phyloP scores from a whole-genome alignment of 768 basidiomycete genomes.

The Rossbeevera mucosa region DNA sequence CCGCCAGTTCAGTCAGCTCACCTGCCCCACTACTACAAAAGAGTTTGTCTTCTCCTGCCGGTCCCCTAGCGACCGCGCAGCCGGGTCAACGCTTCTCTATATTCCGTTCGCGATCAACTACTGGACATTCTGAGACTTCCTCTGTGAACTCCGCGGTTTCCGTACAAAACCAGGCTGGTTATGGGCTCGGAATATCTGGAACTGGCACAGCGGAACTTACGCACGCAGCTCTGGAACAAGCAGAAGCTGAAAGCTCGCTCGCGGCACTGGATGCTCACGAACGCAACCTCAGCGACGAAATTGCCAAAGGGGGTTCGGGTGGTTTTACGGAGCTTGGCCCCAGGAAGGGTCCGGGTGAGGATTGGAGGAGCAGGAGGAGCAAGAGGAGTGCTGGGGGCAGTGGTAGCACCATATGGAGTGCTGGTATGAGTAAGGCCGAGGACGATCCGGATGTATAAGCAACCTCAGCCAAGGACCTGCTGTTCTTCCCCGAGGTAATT shows the following conservation, averaged over 20 bases:
- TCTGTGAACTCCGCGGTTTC: slow-evolving; percentile 45
- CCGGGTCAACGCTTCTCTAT: slow-evolving; percentile 60
- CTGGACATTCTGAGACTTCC: slow-evolving; percentile 41
- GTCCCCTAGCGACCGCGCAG: slow-evolving; percentile 23
- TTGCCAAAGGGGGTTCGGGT: slow-evolving; percentile 65
- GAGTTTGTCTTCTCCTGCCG: slow-evolving; percentile 36
- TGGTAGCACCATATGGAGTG: slow-evolving; percentile 83
- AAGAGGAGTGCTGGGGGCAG: slow-evolving; percentile 55
- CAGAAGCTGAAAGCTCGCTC: slow-evolving; percentile 70
- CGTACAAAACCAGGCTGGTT: slow-evolving; percentile 31
- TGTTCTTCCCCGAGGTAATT: slow-evolving; percentile 5
- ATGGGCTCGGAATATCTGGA: slow-evolving; percentile 28
- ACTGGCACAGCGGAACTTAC: slow-evolving; percentile 47
- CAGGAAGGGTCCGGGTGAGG: slow-evolving; percentile 40
- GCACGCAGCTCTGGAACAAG: slow-evolving; percentile 72
- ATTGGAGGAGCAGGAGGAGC: slow-evolving; percentile 53
- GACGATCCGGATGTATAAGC: slow-evolving; percentile 39
- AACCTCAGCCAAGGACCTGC: neutral
- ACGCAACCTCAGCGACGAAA: slow-evolving; percentile 62
- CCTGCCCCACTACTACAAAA: slow-evolving; percentile 37
- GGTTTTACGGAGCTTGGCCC: slow-evolving; percentile 77
- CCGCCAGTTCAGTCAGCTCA: slow-evolving; percentile 22
- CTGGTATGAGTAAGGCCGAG: slow-evolving; percentile 67
- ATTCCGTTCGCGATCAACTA: slow-evolving; percentile 53
- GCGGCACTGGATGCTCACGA: slow-evolving; percentile 81